These are phyloP conservation scores for Metschnikowia reukaufii DNA, from an alignment of 805 yeast species.

Conservation along the genomic window DNA sequence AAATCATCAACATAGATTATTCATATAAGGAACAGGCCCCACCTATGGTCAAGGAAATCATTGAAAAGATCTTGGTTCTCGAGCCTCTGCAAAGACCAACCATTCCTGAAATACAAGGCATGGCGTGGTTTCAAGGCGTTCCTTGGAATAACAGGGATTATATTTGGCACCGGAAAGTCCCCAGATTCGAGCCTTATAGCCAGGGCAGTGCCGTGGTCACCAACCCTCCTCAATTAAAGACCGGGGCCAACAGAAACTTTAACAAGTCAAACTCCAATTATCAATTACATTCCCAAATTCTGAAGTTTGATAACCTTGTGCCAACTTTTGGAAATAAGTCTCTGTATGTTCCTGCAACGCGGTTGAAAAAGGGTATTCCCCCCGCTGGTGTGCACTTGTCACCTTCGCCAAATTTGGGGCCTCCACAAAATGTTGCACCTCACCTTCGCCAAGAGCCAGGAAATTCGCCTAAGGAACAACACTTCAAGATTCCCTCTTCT, in stretches of 20 bases:
- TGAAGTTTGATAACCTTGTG: slow-evolving; percentile 32
- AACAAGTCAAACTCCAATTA: slow-evolving; percentile 40
- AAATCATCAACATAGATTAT: slow-evolving; percentile 76
- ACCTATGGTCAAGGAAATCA: slow-evolving; percentile 27
- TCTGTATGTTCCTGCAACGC: slow-evolving; percentile 35
- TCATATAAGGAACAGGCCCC: slow-evolving; percentile 42
- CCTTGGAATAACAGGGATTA: slow-evolving; percentile 42
- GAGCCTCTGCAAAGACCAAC: slow-evolving; percentile 35
- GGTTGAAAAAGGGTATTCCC: slow-evolving; percentile 25
- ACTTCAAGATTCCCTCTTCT: neutral
- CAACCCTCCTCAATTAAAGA: slow-evolving; percentile 28
- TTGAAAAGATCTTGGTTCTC: slow-evolving; percentile 33
- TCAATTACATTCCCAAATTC: slow-evolving; percentile 41
- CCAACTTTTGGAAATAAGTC: slow-evolving; percentile 33
- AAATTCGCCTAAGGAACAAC: neutral
- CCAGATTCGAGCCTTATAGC: slow-evolving; percentile 27
- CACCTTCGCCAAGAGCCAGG: slow-evolving; percentile 1
- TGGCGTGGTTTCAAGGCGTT: slow-evolving; percentile 39
- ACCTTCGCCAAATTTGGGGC: neutral
- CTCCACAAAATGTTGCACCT: neutral
- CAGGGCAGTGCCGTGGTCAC: slow-evolving; percentile 3
- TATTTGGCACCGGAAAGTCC: slow-evolving; percentile 37
- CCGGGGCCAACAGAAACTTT: slow-evolving; percentile 37
- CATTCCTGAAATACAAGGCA: slow-evolving; percentile 33
- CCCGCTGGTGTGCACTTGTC: neutral